phyloP scores from a whole-genome alignment of 306 rosid genomes.

The Notholithocarpus densiflorus region DNA sequence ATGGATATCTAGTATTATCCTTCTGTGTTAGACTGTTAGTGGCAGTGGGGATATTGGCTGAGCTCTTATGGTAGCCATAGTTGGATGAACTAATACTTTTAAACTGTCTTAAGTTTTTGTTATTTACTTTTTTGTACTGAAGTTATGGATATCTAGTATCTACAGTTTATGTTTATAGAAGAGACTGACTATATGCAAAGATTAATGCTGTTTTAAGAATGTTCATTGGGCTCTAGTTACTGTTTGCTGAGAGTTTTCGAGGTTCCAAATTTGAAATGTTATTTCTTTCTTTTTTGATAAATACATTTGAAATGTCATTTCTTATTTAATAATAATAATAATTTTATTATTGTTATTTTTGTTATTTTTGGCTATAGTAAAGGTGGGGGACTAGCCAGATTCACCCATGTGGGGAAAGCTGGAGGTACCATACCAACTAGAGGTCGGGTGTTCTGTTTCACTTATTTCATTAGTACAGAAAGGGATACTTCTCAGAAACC shows the following conservation, averaged over 20 bases:
- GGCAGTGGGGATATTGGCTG: neutral
- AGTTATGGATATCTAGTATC: neutral
- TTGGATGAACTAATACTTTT: neutral
- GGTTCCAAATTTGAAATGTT: neutral
- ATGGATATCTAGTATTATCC: neutral
- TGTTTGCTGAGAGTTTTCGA: neutral
- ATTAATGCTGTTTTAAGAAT: neutral
- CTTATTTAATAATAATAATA: no score
- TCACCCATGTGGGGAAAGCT: no score
- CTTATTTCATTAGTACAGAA: neutral
- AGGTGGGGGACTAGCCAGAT: no score
- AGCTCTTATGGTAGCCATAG: neutral
- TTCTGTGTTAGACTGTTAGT: neutral
- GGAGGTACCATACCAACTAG: no score
- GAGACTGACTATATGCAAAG: neutral
- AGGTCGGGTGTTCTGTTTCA: neutral
- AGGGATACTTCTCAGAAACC: neutral
- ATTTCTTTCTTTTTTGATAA: neutral
- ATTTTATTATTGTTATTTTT: no score
- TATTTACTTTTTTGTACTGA: neutral
- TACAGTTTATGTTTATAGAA: neutral
- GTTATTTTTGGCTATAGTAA: no score
- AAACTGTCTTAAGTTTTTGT: neutral
- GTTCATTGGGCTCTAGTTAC: neutral
- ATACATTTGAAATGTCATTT: neutral